Evolutionary conservation across 441 rosid genomes (phyloP), one percentile per base, ranked within the genome.

Genomic region (Melastoma candidum): DNA sequence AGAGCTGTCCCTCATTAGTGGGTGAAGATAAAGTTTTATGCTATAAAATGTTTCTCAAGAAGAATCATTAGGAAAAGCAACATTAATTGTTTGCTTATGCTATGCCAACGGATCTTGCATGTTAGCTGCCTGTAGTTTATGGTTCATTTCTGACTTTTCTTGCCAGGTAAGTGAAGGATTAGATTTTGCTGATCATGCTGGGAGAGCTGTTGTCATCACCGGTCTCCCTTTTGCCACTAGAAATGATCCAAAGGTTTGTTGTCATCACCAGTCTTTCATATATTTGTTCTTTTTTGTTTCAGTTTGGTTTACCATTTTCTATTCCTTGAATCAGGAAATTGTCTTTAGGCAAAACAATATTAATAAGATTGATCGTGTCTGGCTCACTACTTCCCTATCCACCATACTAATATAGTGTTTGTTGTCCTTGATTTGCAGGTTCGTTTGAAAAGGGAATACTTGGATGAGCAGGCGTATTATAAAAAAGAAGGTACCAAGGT

Each of bases 171-270:
- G 98, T 58, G 98, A 93, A 81, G 98, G 97, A 59, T 69, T 93
- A 63, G 98, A 93, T 81, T 93, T 93, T 76, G 86, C 97, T 61
- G 98, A 92, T 64, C 81, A 74, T 59, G 90, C 98, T 68, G 98
- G 97, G 65, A 79, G 98, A 83, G 97, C 98, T 54, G 98, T 93
- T 41, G 73, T 89, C 58, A 64, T 93, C 71, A 89, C 88, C 29
- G 99, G 99, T 58, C 72, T 93, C 71, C 99, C 99, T 44, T 93
- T 81, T 72, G 84, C 99, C 64, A 68, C 80, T 55, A 69, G 76
- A 72, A 72, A 61, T 41, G 97, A 93, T 68, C 95, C 97, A 61
- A 86, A 84, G 99, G 99, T 93, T 67, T 66, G 66, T 63, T 5
- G 39, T n/a, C 11, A 17, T 51, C 41, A 7, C 53, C 56, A 44